Base-by-base conservation (phyloP, 257 asterid genomes). In the Nicotiana tomentosiformis region DNA sequence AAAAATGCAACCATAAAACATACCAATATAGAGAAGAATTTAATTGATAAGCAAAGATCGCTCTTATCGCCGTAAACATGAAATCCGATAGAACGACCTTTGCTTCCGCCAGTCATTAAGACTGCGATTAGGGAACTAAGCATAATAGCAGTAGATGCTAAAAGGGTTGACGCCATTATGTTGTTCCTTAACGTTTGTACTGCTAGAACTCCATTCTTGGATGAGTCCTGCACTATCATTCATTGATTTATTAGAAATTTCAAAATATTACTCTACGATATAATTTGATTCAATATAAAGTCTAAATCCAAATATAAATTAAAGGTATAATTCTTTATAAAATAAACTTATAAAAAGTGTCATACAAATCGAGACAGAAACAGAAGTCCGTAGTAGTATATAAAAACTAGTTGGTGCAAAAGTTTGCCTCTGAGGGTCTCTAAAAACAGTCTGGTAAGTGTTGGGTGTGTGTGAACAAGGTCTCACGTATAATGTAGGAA, bases 121-220 rank as follows among this genome's bases (percentile, higher is more conserved):
- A 94, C 91, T 10, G 93, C 94, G 66, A 96, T 96, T 58, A 93
- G 87, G 51, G 98, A 96, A 88, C 97, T 88, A 16, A 96, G 91
- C 93, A 86, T 96, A 74, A 94, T 93, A 3, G 98, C 92, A 3
- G 94, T 92, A 3, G 99, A 91, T 0, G 99, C 98, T 76, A 95
- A 80, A 3, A 95, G 93, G 35, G 97, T 95, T 0, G 98, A 94
- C 2, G 99, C 99, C 98, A 96, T 96, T 85, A 94, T 93, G 88
- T 94, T 94, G 94, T 94, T 96, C 82, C 99, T 83, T 23, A 94
- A 83, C 0, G 97, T 93, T 78, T 96, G 99, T 33, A 96, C 99
- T 5, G 98, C 93, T 6, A 94, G 86, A 64, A 94, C 88, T 14
- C 99, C 99, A 46, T 88, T 93, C 82, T 91, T 93, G 0, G 89